Evolutionary conservation across 176 grass and related monocot species (phyloP), one percentile per base, ranked within the genome.

Genomic region (Cenchrus purpureus): DNA sequence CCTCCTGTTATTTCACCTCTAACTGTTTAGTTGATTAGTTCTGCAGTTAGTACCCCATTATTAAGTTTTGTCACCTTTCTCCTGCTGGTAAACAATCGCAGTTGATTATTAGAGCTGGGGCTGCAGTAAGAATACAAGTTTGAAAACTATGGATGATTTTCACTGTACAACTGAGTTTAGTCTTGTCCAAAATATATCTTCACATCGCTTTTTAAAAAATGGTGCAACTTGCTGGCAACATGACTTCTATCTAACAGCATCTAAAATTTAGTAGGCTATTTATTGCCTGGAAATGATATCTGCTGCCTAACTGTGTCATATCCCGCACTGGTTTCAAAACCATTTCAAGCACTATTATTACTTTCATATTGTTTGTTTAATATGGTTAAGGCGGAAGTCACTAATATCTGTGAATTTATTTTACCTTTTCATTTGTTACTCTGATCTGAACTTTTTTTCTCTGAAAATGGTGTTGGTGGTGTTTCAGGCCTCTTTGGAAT

Each of bases 401-500:
- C 16, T 78, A 16, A 20, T 43, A 50, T 65, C 75, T 25, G 64
- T 74, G 29, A 68, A 54, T 46, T 64, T 12, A 14, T 60, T 25
- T 73, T 62, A n/a, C 37, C 7, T 65, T 54, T 32, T 10, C 49
- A 32, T 54, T 34, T 74, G 25, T 74, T 55, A 74, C 50, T 34
- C 28, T 55, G 49, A 16, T 65, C 0, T 67, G 46, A 40, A 19
- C 16, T 7, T 1, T 1, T 51, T 15, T 78, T 87, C 16, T 69
- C 19, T 58, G 57, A 61, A 68, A 86, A 68, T 89, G 79, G 79
- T 51, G 17, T 50, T 8, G 29, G 3, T 82, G 60, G 79, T 85
- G 57, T 93, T 88, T 80, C 67, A 99, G 97, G 90, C 88, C 58
- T 99, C 97, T 13, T 85, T 99, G 87, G 97, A 99, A 86, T 94